These are phyloP conservation scores for Lentinula boryana DNA, from an alignment of 768 basidiomycete genomes.

Conservation along the genomic window DNA sequence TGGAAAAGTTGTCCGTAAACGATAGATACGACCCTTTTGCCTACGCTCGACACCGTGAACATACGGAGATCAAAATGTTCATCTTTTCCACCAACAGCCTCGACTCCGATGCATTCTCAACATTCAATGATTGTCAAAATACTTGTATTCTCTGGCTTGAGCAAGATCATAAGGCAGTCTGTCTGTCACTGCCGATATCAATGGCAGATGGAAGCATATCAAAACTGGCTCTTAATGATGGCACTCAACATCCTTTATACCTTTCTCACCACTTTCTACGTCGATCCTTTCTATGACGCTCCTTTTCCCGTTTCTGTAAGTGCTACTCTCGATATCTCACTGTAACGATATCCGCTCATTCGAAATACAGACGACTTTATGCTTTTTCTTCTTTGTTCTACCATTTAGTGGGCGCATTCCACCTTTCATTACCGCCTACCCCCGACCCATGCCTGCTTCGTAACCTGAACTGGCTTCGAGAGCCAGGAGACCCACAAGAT, in stretches of 20 bases:
- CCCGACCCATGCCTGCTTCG: not conserved
- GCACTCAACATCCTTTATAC: not conserved
- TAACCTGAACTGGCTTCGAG: not conserved
- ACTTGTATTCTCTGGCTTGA: not conserved
- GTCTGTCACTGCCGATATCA: not conserved
- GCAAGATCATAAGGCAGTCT: not conserved
- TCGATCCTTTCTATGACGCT: not conserved
- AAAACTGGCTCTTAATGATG: not conserved
- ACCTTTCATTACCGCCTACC: not conserved
- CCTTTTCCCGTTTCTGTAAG: not conserved
- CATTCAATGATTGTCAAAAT: not conserved
- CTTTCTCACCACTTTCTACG: not conserved
- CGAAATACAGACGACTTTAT: not conserved
- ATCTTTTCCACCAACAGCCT: not conserved
- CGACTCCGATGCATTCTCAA: not conserved
- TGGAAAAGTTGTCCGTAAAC: no score
- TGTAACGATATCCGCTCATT: not conserved
- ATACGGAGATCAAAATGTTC: not conserved
- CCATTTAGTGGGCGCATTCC: not conserved
- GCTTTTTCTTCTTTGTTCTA: not conserved
- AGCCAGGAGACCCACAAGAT: not conserved
- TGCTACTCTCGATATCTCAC: not conserved
- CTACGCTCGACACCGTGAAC: not conserved
- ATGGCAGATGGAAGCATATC: not conserved
- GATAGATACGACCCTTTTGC: no score